Base-by-base conservation (phyloP, 1,284 basidiomycete genomes). In the Rhizoctonia solani region DNA sequence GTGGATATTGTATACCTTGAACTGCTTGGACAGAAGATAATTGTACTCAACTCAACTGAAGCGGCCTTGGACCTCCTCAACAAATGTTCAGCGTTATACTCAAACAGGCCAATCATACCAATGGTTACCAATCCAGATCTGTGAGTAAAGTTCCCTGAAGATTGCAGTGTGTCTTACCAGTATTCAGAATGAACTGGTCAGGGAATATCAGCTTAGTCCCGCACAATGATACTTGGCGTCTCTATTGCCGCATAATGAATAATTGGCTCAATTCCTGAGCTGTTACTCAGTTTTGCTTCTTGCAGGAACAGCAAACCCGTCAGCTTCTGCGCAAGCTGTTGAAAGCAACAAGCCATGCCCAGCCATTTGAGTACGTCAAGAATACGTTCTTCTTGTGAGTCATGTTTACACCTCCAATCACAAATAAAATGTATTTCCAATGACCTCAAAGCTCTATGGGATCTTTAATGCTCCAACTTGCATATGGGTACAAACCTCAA, bases 21-120 rank as follows among this genome's bases (percentile, higher is more conserved):
- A 46, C 74, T 81, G 19, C 75, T 82, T 34, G 81, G 82, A 27
- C 81, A 81, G 66, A 79, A 78, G 29, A 74, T 84, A 52, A 71
- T 83, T 32, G 75, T 84, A 34, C 72, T 84, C 37, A 84, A 83
- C 69, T 80, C 81, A 9, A 73, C 76, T 27, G 71, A 77, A 69
- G 79, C 75, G 0, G 76, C 78, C 13, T 72, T 75, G n/a, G 82
- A 83, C 32, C 76, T 84, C 3, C 73, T 85, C 23, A 81, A 83
- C 44, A 81, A 78, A 71, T 73, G 78, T 9, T 76, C 79, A n/a
- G 71, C 74, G 1, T 77, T 76, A 54, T 80, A 83, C 72, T 84
- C 83, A 19, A 80, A 78, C 69, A 72, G 81, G 37, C 4, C 30
- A 4, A 27, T 19, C 6, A 30, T 34, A 21, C 30, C 25, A 11